phyloP scores from a whole-genome alignment of 1,284 basidiomycete species.

The Gomphus sp. region DNA sequence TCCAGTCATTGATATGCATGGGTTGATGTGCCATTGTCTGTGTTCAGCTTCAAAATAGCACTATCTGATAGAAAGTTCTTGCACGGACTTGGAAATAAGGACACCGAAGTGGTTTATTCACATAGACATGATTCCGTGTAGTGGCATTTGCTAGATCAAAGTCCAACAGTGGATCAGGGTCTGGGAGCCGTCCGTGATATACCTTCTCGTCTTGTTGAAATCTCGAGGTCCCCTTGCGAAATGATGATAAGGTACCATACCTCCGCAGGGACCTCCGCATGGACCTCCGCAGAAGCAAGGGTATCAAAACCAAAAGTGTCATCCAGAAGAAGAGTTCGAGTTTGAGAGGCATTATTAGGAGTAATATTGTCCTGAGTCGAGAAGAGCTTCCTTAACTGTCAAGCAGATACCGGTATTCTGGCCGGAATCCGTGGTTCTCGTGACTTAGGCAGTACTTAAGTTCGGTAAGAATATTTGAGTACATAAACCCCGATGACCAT shows the following conservation, averaged over 20 bases:
- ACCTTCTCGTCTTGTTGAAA: neutral
- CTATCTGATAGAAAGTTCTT: neutral
- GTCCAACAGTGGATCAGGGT: conserved; percentile 23
- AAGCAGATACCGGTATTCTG: neutral
- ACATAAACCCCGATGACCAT: too few relatives aligned
- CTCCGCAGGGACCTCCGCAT: neutral
- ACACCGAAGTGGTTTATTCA: conserved; percentile 26
- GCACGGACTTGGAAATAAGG: conserved; percentile 25
- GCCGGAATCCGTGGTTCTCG: neutral
- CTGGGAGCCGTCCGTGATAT: conserved; percentile 12
- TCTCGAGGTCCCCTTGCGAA: neutral
- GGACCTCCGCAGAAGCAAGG: neutral
- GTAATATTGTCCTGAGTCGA: neutral
- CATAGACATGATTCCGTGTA: conserved; percentile 27
- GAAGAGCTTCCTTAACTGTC: neutral
- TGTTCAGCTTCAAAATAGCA: neutral
- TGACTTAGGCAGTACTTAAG: neutral
- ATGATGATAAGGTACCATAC: neutral
- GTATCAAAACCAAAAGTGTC: neutral
- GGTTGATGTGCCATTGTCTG: conserved; percentile 32
- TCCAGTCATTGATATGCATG: conserved; percentile 33
- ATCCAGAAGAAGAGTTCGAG: neutral
- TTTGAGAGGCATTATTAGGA: neutral
- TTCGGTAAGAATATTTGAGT: too few relatives aligned
- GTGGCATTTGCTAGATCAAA: conserved; percentile 22